Conservation (phyloP, 768 basidiomycete genomes). For the Filobasidium floriforme region DNA sequence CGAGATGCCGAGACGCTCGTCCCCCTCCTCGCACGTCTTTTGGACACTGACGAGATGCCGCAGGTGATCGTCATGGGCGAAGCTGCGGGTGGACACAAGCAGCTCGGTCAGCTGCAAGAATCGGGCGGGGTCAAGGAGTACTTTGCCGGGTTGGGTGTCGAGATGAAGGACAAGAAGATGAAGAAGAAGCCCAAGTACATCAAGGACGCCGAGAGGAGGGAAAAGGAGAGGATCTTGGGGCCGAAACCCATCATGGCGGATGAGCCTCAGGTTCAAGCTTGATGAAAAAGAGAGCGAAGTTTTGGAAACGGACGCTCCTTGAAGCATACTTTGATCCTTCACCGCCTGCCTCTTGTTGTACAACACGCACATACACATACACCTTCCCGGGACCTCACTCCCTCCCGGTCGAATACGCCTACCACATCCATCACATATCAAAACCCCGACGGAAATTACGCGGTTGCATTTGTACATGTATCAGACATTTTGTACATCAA, state of each 20-base stretch:
- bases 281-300: too few relatives aligned
- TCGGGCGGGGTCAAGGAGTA: neutral
- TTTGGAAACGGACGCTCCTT: too few relatives aligned
- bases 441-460: too few relatives aligned
- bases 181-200: slow-evolving; percentile 41
- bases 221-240: slow-evolving; percentile 40
- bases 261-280: neutral
- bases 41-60: slow-evolving; percentile 35
- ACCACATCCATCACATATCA: too few relatives aligned
- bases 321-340: too few relatives aligned
- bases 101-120: slow-evolving; percentile 18
- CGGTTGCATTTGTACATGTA: too few relatives aligned
- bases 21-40: slow-evolving; percentile 34
- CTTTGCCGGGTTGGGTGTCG: slow-evolving; percentile 19
- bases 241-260: slow-evolving; percentile 33
- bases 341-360: too few relatives aligned
- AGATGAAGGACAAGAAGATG: slow-evolving; percentile 30
- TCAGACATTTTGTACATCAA: too few relatives aligned
- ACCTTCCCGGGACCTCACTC: too few relatives aligned
- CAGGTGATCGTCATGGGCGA: slow-evolving; percentile 36
- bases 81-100: slow-evolving; percentile 34
- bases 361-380: too few relatives aligned
- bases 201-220: slow-evolving; percentile 37
- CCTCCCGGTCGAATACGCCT: too few relatives aligned
- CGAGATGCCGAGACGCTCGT: slow-evolving; percentile 29